Conservation (phyloP, 768 basidiomycete genomes). For the Chiua virens region DNA sequence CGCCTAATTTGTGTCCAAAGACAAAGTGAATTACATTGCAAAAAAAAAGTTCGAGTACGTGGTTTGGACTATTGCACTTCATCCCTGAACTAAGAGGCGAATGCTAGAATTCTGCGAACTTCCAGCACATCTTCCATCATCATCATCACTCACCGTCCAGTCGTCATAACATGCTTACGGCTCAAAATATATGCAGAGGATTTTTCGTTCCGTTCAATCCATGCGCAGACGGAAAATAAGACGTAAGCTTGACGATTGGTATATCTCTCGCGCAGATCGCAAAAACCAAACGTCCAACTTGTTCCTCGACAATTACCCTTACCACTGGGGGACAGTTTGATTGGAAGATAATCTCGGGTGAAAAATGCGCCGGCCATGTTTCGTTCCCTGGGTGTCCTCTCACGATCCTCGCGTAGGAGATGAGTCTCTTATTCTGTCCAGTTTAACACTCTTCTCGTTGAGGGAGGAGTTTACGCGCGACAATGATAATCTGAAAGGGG, state of each 20-base stretch:
- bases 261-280: conserved; percentile 42
- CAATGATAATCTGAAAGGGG: conserved; percentile 22
- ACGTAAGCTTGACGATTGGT: conserved; percentile 54
- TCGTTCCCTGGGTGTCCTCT: conserved; percentile 37
- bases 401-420: conserved; percentile 21
- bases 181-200: conserved; percentile 22
- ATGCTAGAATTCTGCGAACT: conserved; percentile 23
- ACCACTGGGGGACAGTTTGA: conserved; percentile 41
- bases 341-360: conserved; percentile 56
- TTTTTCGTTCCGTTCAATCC: conserved; percentile 64
- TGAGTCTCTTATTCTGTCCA: conserved; percentile 45
- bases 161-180: conserved; percentile 53
- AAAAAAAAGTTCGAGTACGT: conserved; percentile 19
- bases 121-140: conserved; percentile 28
- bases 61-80: not conserved
- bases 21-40: conserved; percentile 33
- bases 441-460: conserved; percentile 45
- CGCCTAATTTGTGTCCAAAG: conserved; percentile 37
- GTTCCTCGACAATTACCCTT: conserved; percentile 41
- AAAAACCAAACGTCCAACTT: conserved; percentile 41
- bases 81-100: conserved; percentile 1
- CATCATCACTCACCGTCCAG: conserved; percentile 59
- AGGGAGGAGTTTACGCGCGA: conserved; percentile 38
- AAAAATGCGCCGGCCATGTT: conserved; percentile 56
- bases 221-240: conserved; percentile 50